A percentile compares a stretch with the other conserved stretches of the same genome.
These are phyloP conservation scores for Fusarium liriodendri DNA, from an alignment of 2,329 filamentous ascomycete species.

Conservation along the genomic window DNA sequence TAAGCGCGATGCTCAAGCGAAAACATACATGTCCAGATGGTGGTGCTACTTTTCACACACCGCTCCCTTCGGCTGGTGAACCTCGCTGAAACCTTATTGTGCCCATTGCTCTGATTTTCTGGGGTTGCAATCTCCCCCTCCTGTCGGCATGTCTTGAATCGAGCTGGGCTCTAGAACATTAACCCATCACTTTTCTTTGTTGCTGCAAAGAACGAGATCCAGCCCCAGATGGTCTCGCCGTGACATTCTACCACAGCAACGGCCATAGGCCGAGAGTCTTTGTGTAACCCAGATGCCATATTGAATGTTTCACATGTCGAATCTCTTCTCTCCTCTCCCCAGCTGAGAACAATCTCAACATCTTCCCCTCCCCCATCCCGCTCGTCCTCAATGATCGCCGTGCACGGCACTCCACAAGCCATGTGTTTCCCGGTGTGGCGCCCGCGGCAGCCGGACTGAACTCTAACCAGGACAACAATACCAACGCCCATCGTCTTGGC, in stretches of 20 bases:
- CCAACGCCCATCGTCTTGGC: not conserved
- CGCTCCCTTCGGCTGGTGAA: slow-evolving; percentile 6
- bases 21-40: not conserved
- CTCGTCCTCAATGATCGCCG: not conserved
- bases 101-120: slow-evolving; percentile 15
- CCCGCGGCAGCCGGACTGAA: slow-evolving; percentile 3
- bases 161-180: slow-evolving; percentile 7
- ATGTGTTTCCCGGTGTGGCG: slow-evolving; percentile 20
- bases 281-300: slow-evolving; percentile 20
- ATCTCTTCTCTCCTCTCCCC: slow-evolving; percentile 6
- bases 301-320: slow-evolving; percentile 25
- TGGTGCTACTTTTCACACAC: slow-evolving; percentile 25
- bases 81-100: slow-evolving; percentile 11
- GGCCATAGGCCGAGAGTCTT: slow-evolving; percentile 4
- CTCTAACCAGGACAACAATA: slow-evolving; percentile 4
- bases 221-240: not conserved
- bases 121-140: slow-evolving; percentile 8
- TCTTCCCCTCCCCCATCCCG: not conserved
- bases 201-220: not conserved
- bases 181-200: not conserved
- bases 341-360: not conserved
- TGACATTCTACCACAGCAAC: slow-evolving; percentile 21
- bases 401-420: slow-evolving; percentile 28
- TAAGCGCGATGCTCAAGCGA: not conserved
- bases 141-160: slow-evolving; percentile 6